A percentile compares a stretch with the other conserved stretches of the same genome.
Evolutionary conservation across 1,284 basidiomycete species (phyloP).

Genomic region (Trichosporon inkin): DNA sequence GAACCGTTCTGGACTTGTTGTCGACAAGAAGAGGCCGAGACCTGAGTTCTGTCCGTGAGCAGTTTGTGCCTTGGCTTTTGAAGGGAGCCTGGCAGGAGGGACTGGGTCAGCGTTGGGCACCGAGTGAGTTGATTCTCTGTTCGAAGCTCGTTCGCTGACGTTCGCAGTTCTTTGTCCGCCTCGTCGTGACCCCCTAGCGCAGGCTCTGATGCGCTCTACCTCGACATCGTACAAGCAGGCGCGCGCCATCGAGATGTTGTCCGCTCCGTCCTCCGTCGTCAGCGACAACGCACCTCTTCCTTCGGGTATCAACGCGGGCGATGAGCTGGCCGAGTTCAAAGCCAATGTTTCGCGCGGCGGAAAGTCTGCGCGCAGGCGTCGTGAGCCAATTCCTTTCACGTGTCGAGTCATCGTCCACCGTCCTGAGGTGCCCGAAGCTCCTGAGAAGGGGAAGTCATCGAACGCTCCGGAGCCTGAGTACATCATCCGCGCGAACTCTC

Average conservation of each 20-base stretch:
- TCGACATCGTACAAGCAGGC: slow-evolving; percentile 28
- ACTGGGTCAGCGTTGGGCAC: slow-evolving; percentile 39
- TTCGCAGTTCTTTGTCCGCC: slow-evolving; percentile 43
- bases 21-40: slow-evolving; percentile 58
- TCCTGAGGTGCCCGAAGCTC: slow-evolving; percentile 11
- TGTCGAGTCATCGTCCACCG: slow-evolving; percentile 38
- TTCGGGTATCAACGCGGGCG: slow-evolving; percentile 11
- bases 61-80: slow-evolving; percentile 84
- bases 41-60: slow-evolving; percentile 74
- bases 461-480: slow-evolving; percentile 55
- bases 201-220: slow-evolving; percentile 47
- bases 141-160: slow-evolving; percentile 1
- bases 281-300: slow-evolving; percentile 26
- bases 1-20: slow-evolving; percentile 67
- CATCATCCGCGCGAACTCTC: slow-evolving; percentile 74
- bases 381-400: slow-evolving; percentile 28
- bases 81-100: slow-evolving; percentile 65
- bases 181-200: slow-evolving; percentile 43
- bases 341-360: neutral
- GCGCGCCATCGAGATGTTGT: slow-evolving; percentile 12
- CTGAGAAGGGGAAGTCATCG: slow-evolving; percentile 22
- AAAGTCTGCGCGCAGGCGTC: slow-evolving; percentile 5
- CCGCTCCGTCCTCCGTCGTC: slow-evolving; percentile 19
- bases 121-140: slow-evolving; percentile 33
- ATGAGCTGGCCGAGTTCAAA: slow-evolving; percentile 22